phyloP scores from a whole-genome alignment of 352 stramenopile species.

The Globisporangium orthogonon region DNA sequence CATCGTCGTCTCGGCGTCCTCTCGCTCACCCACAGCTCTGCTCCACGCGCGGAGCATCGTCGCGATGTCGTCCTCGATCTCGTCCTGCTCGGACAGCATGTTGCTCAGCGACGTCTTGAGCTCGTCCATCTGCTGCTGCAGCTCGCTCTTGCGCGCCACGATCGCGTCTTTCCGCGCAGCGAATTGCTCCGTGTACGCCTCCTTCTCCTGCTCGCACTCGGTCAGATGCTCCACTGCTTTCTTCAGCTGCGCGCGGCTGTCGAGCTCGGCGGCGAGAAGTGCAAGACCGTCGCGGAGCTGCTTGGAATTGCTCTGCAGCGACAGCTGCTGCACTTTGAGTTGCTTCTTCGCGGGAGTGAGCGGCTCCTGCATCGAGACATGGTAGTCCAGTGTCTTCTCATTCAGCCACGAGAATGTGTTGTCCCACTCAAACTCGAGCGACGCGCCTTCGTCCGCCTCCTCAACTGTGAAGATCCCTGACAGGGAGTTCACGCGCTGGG shows the following conservation, averaged over 20 bases:
- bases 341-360: constrained; percentile 31
- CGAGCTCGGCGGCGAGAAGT: constrained; percentile 27
- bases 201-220: constrained; percentile 29
- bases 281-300: constrained; percentile 23
- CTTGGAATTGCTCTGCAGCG: constrained; percentile 18
- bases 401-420: constrained; percentile 84
- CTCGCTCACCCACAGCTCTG: constrained; percentile 28
- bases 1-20: constrained; percentile 72
- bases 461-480: constrained; percentile 41
- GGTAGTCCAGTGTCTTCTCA: constrained; percentile 81
- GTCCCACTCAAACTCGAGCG: constrained; percentile 71
- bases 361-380: constrained; percentile 67
- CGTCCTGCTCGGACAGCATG: constrained; percentile 40
- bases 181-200: constrained; percentile 28
- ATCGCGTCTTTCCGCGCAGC: constrained; percentile 23
- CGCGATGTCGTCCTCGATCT: constrained; percentile 35
- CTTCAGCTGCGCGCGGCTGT: constrained; percentile 28
- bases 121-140: constrained; percentile 57
- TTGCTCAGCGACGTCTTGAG: constrained; percentile 34
- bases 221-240: constrained; percentile 26
- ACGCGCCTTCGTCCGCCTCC: constrained; percentile 22
- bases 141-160: constrained; percentile 22
- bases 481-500: constrained; percentile 47
- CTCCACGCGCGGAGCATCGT: constrained; percentile 31
- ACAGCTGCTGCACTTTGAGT: constrained; percentile 23